Base-by-base conservation (phyloP, 371 early-diverging fungal genomes). In the Mucor saturninus region DNA sequence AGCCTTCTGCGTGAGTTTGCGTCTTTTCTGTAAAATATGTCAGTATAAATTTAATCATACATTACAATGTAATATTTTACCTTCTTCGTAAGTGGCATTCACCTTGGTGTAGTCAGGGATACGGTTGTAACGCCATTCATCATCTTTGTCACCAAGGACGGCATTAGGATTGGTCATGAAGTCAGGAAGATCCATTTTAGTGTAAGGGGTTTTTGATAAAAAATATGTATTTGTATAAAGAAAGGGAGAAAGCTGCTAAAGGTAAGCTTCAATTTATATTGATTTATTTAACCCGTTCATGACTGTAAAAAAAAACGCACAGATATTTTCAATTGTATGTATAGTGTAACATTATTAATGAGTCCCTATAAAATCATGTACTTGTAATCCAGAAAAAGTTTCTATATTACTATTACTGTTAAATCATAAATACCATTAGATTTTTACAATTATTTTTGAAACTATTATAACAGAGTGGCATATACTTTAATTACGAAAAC, bases 141-240 rank as follows among this genome's bases (percentile, higher is more conserved):
- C 64, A 28, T 77, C 76, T 48, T 53, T 69, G 51, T 82, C 82
- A 21, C 67, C 67, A 39, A 82, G 74, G 71, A 82, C 82, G 52
- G 82, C 82, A 58, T 82, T 79, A 55, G 76, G 76, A 49, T 82
- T 64, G 40, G 80, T 79, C 82, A 82, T 82, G 39, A 74, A 82
- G 52, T 82, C 80, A 42, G 80, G 83, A 55, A 82, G 74, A 53
- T 15, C 15, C 53, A 53, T 53, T 21, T 15, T 53, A 14, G n/a
- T 37, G 37, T 35, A n/a, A 5, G 31, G 53, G 37, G 29, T 21
- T 21, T 21, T 21, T 48, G n/a, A 26, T 48, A 28, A 11, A 50
- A 31, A 13, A 31, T 30, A 31, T 5, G 11, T 21, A 21, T 21
- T 21, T 21, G 9, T 6, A 31, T 5, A 50, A 4, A 50, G 31